phyloP scores from a whole-genome alignment of 2,329 filamentous ascomycete species.

The Pseudopyricularia javanii region DNA sequence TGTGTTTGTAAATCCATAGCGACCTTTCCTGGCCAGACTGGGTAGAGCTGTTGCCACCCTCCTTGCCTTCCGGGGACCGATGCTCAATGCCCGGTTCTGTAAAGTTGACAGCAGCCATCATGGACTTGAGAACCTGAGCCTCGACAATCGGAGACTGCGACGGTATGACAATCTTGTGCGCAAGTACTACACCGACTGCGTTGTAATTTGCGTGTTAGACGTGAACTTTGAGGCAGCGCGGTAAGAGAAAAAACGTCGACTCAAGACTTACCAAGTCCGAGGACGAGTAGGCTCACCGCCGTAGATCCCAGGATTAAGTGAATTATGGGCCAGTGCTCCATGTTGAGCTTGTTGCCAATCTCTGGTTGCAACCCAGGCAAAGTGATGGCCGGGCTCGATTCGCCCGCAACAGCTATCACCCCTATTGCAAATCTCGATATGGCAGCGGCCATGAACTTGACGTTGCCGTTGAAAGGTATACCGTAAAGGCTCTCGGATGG shows the following conservation, averaged over 20 bases:
- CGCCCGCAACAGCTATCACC: conserved; percentile 19
- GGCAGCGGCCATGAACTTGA: conserved; percentile 1
- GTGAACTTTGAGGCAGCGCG: not conserved
- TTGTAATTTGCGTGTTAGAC: not conserved
- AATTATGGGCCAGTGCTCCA: conserved; percentile 18
- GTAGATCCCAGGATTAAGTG: conserved; percentile 15
- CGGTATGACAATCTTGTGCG: conserved; percentile 4
- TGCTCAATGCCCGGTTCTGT: conserved; percentile 14
- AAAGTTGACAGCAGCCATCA: conserved; percentile 30
- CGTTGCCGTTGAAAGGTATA: conserved; percentile 15
- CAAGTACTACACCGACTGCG: not conserved
- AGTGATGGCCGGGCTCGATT: conserved; percentile 14
- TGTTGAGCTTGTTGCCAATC: conserved; percentile 17
- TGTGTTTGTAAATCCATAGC: conserved; percentile 1
- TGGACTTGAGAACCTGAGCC: conserved; percentile 6
- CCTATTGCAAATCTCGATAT: conserved; percentile 23
- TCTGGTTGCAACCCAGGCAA: conserved; percentile 16
- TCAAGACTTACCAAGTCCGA: not conserved
- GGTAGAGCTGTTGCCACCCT: not conserved
- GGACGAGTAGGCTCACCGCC: conserved; percentile 8
- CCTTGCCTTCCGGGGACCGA: conserved; percentile 23
- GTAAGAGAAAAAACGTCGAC: not conserved
- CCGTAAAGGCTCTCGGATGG: conserved; percentile 27
- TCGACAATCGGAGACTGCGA: conserved; percentile 1
- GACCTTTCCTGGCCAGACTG: not conserved